These are phyloP conservation scores for Candida mattraensis DNA, from an alignment of 805 yeast genomes.

Conservation along the genomic window DNA sequence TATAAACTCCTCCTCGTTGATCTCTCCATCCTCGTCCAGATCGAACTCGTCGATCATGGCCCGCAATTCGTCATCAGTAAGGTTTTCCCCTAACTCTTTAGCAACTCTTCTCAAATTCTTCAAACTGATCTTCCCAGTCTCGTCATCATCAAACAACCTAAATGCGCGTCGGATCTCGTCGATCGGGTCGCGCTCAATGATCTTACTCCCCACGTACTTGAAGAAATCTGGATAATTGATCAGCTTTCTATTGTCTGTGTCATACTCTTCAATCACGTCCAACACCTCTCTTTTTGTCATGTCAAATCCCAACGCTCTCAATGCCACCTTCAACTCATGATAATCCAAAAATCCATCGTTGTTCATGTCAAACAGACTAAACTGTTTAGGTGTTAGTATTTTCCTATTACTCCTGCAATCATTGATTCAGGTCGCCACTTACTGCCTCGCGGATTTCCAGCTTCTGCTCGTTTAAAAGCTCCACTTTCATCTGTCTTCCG, in stretches of 20 bases:
- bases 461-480: constrained; percentile 80
- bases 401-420: not conserved
- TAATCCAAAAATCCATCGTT: constrained; percentile 87
- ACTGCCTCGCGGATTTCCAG: constrained; percentile 89
- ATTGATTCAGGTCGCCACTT: constrained; percentile 21
- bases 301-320: constrained; percentile 91
- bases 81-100: constrained; percentile 86
- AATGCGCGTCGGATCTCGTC: constrained; percentile 93
- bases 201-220: constrained; percentile 75
- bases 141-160: constrained; percentile 82
- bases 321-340: constrained; percentile 91
- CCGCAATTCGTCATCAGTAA: constrained; percentile 87
- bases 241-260: constrained; percentile 67
- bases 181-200: constrained; percentile 85
- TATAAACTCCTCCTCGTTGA: constrained; percentile 86
- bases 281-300: constrained; percentile 72
- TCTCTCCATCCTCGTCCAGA: constrained; percentile 93
- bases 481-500: constrained; percentile 50
- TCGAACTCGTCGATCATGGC: constrained; percentile 99
- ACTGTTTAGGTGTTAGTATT: constrained; percentile 33
- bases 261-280: constrained; percentile 77
- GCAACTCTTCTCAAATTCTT: constrained; percentile 86
- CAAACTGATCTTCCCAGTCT: constrained; percentile 80
- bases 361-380: constrained; percentile 87
- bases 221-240: constrained; percentile 82